Conservation (phyloP, 306 rosid genomes). For the Carpinus fangiana region DNA sequence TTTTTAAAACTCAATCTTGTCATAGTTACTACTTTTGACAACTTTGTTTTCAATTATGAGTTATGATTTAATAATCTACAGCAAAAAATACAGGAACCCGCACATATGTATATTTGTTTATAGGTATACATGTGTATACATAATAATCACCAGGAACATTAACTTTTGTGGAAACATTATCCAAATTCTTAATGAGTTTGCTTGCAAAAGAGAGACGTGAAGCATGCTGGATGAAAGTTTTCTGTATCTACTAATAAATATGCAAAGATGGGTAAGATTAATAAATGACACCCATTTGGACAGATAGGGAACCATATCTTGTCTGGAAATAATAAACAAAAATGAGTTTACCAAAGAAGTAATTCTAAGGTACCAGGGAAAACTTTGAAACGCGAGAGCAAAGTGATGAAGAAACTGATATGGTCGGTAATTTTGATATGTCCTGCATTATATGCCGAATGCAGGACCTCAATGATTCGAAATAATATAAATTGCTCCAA, state of each 20-base stretch:
- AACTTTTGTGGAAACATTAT: neutral
- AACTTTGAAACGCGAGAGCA: constrained; percentile 60
- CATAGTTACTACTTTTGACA: neutral
- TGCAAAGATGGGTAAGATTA: neutral
- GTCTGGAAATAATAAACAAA: neutral
- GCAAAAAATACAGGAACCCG: neutral
- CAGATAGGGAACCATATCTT: neutral
- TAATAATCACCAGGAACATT: neutral
- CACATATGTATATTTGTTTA: neutral
- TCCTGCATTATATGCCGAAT: constrained; percentile 64
- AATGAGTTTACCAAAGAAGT: constrained; percentile 20
- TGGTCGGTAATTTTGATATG: constrained; percentile 54
- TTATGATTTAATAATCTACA: neutral
- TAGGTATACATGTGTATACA: neutral
- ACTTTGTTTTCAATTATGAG: neutral
- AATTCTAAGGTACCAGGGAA: constrained; percentile 48
- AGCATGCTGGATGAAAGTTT: neutral
- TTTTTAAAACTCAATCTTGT: neutral
- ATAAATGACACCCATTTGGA: neutral
- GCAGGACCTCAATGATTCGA: constrained; percentile 61
- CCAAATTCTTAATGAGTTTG: neutral
- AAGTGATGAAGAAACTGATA: constrained; percentile 65
- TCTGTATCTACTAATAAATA: neutral
- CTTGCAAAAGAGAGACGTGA: neutral
- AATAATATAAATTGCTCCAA: constrained; percentile 52